Evolutionary conservation across 2,329 filamentous ascomycete genomes (phyloP), one percentile per base, ranked within the genome.

Genomic region (Diaporthe amygdali): DNA sequence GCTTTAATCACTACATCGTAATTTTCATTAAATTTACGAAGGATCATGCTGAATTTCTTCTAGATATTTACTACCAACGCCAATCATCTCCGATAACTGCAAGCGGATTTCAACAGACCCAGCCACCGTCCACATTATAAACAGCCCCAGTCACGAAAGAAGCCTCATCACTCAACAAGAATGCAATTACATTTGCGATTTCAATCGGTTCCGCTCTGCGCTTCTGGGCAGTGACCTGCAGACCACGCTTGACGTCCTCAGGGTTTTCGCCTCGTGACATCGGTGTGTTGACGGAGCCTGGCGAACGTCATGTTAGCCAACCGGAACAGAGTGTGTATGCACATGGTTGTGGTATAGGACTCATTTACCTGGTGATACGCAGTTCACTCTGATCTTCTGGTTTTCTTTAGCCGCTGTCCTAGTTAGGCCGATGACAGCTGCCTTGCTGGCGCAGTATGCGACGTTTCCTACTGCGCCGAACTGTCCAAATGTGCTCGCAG

Each of bases 41-140:
- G 17, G 2, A 34, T 17, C 14, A 41, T n/a, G 3, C 17, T 34
- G 17, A 37, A 20, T 3, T 30, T 17, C 7, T 7, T 2, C 4
- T 7, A 46, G 5, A 14, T 46, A 4, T 14, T 10, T 39, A 7
- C 5, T 9, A 15, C 32, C 32, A 25, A 37, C 37, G n/a, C 12
- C 8, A 17, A 22, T 17, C 7, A 7, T 39, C 1, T 25, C 2
- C 37, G 12, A 55, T 14, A 3, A 12, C 17, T 4, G 7, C 10
- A 39, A 25, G 14, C 15, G 14, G 22, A 27, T 37, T 10, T 39
- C 37, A 55, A 12, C 52, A 55, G 32, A 55, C 52, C 52, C 52
- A 96, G n/a, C 94, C 94, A 72, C 94, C 94, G 76, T 97, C 94
- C 44, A 97, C 94, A 32, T 94, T 88, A 76, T 96, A 85, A 75